Base-by-base conservation (phyloP, 768 basidiomycete species). In the Albatrellus ellisii region DNA sequence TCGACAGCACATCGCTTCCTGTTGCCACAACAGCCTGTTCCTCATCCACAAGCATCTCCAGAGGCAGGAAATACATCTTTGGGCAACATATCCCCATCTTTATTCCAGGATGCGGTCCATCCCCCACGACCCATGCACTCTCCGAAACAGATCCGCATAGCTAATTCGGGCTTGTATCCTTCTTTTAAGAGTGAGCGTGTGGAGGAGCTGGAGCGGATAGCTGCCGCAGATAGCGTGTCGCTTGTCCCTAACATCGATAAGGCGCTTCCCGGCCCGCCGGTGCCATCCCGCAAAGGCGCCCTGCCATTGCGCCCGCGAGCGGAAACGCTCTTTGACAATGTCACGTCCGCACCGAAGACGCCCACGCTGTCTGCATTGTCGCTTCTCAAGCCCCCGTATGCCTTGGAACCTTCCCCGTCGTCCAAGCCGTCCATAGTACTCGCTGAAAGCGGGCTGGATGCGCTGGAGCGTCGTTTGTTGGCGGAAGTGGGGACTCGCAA, bases 371-470 rank as follows among this genome's bases (percentile, higher is more conserved):
- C 58, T 1, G 61, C 58, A 0, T 33, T 61, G 4, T 47, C 54
- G 0, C 54, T 61, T 22, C 52, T 59, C 17, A 56, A 56, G 24
- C 52, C 51, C 6, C 51, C n/a, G n/a, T n/a, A n/a, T n/a, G n/a
- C n/a, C n/a, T n/a, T n/a, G n/a, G n/a, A n/a, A n/a, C n/a, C n/a
- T n/a, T n/a, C n/a, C n/a, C n/a, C n/a, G n/a, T n/a, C n/a, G n/a
- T n/a, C n/a, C n/a, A n/a, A n/a, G n/a, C n/a, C n/a, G n/a, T n/a
- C n/a, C n/a, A n/a, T n/a, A n/a, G n/a, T n/a, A n/a, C n/a, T n/a
- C n/a, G n/a, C n/a, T n/a, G 73, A 73, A 50, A 75, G 66, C 38
- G 83, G 83, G 7, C 60, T 88, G 3, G 83, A 88, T 48, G 83
- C 77, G 3, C 60, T 88, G 6, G 84, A 88, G 54, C 65, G 73